A percentile compares a stretch with the other conserved stretches of the same genome.
phyloP scores from a whole-genome alignment of 192 early-diverging fungal genomes.

The Backusella tuberculispora region DNA sequence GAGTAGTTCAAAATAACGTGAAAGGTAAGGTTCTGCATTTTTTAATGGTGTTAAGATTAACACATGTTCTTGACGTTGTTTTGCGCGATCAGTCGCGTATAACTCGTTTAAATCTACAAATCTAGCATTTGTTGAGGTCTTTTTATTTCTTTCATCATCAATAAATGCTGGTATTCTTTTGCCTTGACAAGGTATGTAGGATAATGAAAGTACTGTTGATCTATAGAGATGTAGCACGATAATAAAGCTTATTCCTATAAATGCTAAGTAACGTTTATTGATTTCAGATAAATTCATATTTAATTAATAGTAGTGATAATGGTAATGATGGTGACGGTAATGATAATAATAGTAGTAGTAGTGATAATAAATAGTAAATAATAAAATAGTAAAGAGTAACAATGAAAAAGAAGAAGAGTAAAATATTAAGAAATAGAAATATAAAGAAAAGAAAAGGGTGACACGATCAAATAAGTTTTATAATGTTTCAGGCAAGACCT shows the following conservation, averaged over 20 bases:
- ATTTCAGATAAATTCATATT: slow-evolving; percentile 2
- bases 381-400: not conserved
- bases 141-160: not conserved
- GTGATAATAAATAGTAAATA: no score
- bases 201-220: not conserved
- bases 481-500: slow-evolving; percentile 1
- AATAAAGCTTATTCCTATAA: not conserved
- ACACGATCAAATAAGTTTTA: not conserved
- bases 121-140: not conserved
- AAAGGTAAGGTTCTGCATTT: slow-evolving; percentile 55
- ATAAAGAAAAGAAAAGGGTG: not conserved
- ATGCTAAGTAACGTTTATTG: not conserved
- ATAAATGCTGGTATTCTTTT: not conserved
- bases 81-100: slow-evolving; percentile 22
- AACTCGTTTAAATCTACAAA: slow-evolving; percentile 29
- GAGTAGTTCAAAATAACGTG: slow-evolving; percentile 57
- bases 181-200: not conserved
- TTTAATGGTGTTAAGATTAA: slow-evolving; percentile 63
- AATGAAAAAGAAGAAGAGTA: not conserved
- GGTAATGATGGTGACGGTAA: no score
- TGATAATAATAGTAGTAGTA: no score
- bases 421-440: not conserved
- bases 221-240: not conserved
- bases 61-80: slow-evolving; percentile 29
- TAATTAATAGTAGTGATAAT: no score